phyloP scores from a whole-genome alignment of 345 rosid species.

The Rhodamnia rubescens region DNA sequence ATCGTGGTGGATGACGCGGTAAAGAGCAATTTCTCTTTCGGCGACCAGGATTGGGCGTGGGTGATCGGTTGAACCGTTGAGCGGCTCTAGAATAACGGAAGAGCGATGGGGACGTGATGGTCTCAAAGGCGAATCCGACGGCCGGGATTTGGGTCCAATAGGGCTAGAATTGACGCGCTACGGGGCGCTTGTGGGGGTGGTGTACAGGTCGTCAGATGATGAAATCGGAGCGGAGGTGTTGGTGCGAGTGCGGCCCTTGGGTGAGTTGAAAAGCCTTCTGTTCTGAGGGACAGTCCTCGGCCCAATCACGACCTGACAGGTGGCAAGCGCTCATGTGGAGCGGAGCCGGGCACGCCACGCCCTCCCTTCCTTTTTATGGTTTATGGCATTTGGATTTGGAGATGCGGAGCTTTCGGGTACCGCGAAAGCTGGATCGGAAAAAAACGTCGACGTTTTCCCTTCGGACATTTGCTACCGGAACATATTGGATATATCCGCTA shows the following conservation, averaged over 20 bases:
- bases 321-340: neutral
- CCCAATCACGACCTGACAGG: neutral
- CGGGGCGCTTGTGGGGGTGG: neutral
- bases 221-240: neutral
- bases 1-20: neutral
- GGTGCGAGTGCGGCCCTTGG: neutral
- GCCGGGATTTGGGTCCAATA: neutral
- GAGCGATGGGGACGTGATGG: neutral
- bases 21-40: neutral
- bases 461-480: neutral
- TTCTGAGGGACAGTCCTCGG: neutral
- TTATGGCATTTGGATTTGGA: too few relatives aligned
- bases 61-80: neutral
- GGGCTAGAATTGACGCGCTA: neutral
- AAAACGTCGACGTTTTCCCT: neutral
- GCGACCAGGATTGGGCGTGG: neutral
- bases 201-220: neutral
- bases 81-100: neutral
- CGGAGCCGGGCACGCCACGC: neutral
- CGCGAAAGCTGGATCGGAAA: neutral
- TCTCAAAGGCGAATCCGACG: neutral
- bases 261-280: neutral
- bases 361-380: neutral
- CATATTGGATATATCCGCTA: neutral
- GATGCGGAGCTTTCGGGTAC: too few relatives aligned